Evolutionary conservation across 371 early-diverging fungal species (phyloP).

Genomic region (Blakeslea trispora): DNA sequence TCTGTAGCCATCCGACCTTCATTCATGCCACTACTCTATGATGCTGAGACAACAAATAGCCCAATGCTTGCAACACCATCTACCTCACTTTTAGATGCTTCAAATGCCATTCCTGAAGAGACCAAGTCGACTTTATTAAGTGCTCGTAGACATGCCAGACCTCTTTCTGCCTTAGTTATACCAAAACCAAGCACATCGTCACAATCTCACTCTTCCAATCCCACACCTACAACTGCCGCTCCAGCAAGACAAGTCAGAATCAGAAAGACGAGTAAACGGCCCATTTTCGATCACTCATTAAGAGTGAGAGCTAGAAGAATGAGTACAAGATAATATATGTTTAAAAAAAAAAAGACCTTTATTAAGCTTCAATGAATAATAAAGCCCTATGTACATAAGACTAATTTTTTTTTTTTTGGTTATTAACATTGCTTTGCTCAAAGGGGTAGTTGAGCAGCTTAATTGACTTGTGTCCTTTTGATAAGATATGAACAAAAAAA

Average conservation of each 20-base stretch:
- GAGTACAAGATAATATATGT: conserved; percentile 22
- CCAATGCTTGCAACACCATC: conserved; percentile 14
- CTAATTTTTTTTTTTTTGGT: too few relatives aligned
- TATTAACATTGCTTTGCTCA: too few relatives aligned
- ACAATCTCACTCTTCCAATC: conserved; percentile 13
- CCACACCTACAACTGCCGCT: conserved; percentile 15
- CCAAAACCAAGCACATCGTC: conserved; percentile 24
- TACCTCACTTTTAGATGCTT: not conserved
- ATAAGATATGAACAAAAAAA: too few relatives aligned
- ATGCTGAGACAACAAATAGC: conserved; percentile 15
- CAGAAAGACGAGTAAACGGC: conserved; percentile 32
- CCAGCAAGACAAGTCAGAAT: conserved; percentile 17
- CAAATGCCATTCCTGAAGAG: conserved; percentile 21
- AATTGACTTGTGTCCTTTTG: too few relatives aligned
- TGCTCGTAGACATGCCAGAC: conserved; percentile 15
- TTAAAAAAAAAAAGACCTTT: not conserved
- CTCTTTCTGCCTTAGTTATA: conserved; percentile 22
- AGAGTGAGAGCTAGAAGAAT: conserved; percentile 25
- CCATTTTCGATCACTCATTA: conserved; percentile 30
- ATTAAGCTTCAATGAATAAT: too few relatives aligned
- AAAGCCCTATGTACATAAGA: too few relatives aligned
- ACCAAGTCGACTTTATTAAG: not conserved
- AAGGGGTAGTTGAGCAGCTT: too few relatives aligned
- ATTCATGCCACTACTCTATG: conserved; percentile 18
- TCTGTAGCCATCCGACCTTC: conserved; percentile 16